Conservation (phyloP, 345 rosid species). For the Diplotaxis tenuifolia region DNA sequence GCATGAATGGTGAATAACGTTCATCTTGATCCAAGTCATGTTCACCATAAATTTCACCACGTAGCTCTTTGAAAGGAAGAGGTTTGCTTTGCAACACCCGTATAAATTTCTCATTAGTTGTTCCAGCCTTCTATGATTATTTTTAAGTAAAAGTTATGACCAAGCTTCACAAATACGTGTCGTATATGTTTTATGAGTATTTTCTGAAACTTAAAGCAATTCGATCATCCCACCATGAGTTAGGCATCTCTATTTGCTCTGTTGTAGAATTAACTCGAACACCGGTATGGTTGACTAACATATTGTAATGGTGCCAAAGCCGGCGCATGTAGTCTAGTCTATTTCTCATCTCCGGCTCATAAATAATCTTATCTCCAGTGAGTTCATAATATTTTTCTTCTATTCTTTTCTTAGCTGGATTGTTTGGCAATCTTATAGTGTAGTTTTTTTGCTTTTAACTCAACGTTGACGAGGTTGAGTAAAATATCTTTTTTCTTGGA, state of each 20-base stretch:
- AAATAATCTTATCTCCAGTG: background rate
- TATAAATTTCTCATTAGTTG: background rate
- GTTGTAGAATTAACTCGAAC: background rate
- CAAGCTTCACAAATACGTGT: background rate
- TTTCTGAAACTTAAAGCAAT: background rate
- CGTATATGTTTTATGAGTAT: background rate
- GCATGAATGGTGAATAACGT: background rate
- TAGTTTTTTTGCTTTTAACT: background rate
- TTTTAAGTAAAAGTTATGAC: background rate
- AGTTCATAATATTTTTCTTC: background rate
- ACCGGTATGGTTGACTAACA: background rate
- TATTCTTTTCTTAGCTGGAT: background rate
- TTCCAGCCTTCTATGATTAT: background rate
- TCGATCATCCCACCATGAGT: background rate
- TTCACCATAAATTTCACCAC: background rate
- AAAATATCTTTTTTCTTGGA: background rate
- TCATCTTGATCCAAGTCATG: conserved; percentile 5
- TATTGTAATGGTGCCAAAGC: background rate
- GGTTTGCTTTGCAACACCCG: background rate
- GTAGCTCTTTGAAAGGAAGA: background rate
- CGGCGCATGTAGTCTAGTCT: background rate
- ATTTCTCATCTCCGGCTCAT: background rate
- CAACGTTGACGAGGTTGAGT: background rate
- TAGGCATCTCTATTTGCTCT: background rate
- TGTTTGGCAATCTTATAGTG: background rate